These are phyloP conservation scores for Ceratobasidium papillatum DNA, from an alignment of 1,284 basidiomycete species.

Conservation along the genomic window DNA sequence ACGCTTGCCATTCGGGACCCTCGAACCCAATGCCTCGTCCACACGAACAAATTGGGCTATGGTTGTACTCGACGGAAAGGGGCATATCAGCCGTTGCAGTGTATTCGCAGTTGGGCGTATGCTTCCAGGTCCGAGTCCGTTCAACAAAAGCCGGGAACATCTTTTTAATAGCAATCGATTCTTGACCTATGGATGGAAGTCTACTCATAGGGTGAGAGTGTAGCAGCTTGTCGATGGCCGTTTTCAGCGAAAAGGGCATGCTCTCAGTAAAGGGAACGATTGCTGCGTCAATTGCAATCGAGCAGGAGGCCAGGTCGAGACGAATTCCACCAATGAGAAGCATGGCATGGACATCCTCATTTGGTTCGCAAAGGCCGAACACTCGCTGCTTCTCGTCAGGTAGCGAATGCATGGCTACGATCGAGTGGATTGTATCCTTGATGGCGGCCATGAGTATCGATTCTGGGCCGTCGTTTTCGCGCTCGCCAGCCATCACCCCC, in stretches of 20 bases:
- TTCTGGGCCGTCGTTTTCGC: background rate
- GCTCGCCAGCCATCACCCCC: constrained; percentile 36
- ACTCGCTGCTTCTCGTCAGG: background rate
- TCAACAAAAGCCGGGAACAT: constrained; percentile 9
- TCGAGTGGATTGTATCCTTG: constrained; percentile 6
- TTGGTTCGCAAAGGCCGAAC: background rate
- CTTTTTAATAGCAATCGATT: constrained; percentile 3
- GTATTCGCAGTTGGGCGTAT: constrained; percentile 21
- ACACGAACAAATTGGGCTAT: background rate
- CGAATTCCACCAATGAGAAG: background rate
- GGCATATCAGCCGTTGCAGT: background rate
- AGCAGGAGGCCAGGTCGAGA: constrained; percentile 58
- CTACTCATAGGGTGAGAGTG: background rate
- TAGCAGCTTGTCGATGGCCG: background rate
- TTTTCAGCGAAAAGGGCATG: background rate
- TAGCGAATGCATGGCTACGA: background rate
- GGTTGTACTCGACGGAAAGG: background rate
- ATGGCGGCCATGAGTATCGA: background rate
- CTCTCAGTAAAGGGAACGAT: background rate
- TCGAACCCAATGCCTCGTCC: constrained; percentile 16
- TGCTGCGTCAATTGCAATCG: constrained; percentile 55
- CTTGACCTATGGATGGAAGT: background rate
- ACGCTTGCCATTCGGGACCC: constrained; percentile 3
- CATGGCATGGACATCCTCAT: background rate
- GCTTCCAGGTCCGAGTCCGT: constrained; percentile 12